phyloP scores from a whole-genome alignment of 1,139 yeast genomes.

The Geotrichum europaeum region DNA sequence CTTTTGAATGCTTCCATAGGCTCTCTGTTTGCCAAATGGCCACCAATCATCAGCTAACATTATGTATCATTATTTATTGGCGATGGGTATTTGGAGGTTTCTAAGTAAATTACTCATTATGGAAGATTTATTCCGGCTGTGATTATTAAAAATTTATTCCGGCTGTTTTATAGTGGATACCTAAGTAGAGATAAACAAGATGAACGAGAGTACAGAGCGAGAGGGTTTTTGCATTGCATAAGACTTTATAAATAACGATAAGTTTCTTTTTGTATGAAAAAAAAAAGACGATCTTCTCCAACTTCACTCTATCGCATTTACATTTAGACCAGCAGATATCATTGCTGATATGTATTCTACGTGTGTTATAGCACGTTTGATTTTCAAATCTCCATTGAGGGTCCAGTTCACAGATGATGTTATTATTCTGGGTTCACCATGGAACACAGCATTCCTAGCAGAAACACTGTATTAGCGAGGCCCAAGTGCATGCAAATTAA shows the following conservation, averaged over 20 bases:
- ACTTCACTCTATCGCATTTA: not conserved
- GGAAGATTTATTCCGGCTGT: not conserved
- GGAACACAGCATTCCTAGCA: no score
- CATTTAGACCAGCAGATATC: not conserved
- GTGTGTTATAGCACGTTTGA: not conserved
- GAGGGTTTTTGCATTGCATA: not conserved
- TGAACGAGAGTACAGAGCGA: not conserved
- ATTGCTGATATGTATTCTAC: not conserved
- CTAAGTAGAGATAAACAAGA: not conserved
- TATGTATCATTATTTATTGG: not conserved
- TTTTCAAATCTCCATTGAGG: not conserved
- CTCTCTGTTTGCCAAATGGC: not conserved
- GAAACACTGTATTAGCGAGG: no score
- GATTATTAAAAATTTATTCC: not conserved
- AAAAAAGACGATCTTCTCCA: not conserved
- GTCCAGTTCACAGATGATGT: not conserved
- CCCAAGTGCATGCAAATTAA: no score
- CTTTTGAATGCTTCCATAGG: not conserved
- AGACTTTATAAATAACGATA: not conserved
- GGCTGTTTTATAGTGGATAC: not conserved
- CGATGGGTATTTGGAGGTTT: not conserved
- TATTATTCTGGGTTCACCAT: no score
- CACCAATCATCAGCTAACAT: not conserved
- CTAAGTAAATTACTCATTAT: not conserved
- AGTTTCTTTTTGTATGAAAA: not conserved